Conservation (phyloP, 768 basidiomycete species). For the Hypholoma fasciculare region DNA sequence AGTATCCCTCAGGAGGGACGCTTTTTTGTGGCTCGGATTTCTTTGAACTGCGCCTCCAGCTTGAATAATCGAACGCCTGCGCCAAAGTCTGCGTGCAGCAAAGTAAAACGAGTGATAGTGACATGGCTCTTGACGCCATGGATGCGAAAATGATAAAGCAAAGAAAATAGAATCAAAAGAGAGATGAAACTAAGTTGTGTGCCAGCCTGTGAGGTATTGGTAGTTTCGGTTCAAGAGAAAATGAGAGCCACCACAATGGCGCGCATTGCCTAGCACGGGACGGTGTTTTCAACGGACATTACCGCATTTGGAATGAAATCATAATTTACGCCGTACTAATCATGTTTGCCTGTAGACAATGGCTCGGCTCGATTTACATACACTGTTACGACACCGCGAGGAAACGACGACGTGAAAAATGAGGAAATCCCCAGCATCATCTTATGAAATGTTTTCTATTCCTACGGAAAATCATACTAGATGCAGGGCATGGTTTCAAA, state of each 20-base stretch:
- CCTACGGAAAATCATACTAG: too few species aligned
- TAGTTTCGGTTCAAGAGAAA: not conserved
- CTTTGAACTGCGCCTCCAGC: conserved; percentile 14
- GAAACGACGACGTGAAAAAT: too few species aligned
- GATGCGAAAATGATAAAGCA: not conserved
- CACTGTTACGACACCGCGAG: too few species aligned
- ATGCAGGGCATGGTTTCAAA: too few species aligned
- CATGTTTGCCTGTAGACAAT: too few species aligned
- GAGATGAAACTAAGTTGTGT: not conserved
- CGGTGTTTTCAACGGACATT: not conserved
- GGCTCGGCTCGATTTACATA: too few species aligned
- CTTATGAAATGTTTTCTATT: too few species aligned
- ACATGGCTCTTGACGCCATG: conserved; percentile 18
- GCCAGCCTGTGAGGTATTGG: conserved; percentile 3
- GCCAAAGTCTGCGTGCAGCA: conserved; percentile 16
- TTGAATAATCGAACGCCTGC: conserved; percentile 11
- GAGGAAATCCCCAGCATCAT: too few species aligned
- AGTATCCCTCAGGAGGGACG: conserved; percentile 59
- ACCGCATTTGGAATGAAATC: not conserved
- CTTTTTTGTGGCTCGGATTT: conserved; percentile 22
- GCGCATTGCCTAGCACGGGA: not conserved
- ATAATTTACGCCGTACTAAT: too few species aligned
- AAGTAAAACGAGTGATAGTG: conserved; percentile 21
- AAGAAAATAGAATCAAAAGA: not conserved
- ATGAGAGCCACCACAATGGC: not conserved